A percentile compares a stretch with the other conserved stretches of the same genome.
Evolutionary conservation across 345 rosid species (phyloP).

Genomic region (Durio zibethinus): DNA sequence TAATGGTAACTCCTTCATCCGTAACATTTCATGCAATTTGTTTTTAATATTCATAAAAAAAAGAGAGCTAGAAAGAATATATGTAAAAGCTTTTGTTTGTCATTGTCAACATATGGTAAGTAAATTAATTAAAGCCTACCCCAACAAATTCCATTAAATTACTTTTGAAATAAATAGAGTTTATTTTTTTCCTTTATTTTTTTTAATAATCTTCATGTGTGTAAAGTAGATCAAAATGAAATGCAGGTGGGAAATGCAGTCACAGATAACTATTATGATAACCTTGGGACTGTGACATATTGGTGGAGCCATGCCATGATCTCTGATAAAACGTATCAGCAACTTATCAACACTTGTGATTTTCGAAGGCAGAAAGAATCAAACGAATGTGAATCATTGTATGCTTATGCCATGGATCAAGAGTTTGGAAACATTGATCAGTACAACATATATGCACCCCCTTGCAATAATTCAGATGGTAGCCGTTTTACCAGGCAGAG

Average conservation of each 20-base stretch:
- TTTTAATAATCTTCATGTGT: not conserved
- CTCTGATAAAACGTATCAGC: slow-evolving; percentile 75
- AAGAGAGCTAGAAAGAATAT: too few relatives aligned
- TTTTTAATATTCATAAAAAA: not conserved
- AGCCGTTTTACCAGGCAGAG: slow-evolving; percentile 36
- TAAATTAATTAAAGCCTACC: too few relatives aligned
- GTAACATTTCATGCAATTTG: not conserved
- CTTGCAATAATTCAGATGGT: slow-evolving; percentile 84
- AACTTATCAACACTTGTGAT: slow-evolving; percentile 79
- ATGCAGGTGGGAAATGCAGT: slow-evolving; percentile 97
- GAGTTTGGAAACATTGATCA: slow-evolving; percentile 97
- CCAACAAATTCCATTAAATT: too few relatives aligned
- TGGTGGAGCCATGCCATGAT: slow-evolving; percentile 99
- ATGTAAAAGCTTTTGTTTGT: too few relatives aligned
- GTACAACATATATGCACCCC: slow-evolving; percentile 86
- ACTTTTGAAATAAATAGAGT: not conserved
- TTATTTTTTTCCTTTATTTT: not conserved
- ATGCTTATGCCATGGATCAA: slow-evolving; percentile 85
- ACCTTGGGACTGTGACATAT: slow-evolving; percentile 89
- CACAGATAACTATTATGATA: slow-evolving; percentile 87
- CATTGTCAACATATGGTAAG: too few relatives aligned
- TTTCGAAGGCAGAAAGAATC: slow-evolving; percentile 77
- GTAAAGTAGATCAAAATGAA: not conserved
- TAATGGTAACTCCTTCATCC: slow-evolving; percentile 50
- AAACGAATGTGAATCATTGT: slow-evolving; percentile 81